Conservation (phyloP, 1,284 basidiomycete species). For the Pyrrhoderma lamaoense region DNA sequence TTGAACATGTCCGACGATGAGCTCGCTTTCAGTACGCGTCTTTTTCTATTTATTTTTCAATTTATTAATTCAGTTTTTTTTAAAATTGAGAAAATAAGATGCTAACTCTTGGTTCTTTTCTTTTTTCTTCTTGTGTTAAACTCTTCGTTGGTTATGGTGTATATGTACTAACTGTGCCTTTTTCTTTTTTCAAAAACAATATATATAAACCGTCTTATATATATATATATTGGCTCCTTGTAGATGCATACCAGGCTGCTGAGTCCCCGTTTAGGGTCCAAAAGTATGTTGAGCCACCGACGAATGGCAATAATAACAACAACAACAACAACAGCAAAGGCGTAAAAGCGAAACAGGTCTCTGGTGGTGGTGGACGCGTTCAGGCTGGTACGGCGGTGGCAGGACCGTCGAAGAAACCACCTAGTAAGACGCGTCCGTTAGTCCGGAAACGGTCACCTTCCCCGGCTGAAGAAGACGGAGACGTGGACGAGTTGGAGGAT, state of each 20-base stretch:
- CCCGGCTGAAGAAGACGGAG: slow-evolving; percentile 6
- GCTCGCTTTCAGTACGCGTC: slow-evolving; percentile 7
- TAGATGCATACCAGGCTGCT: slow-evolving; percentile 8
- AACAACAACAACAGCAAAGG: neutral
- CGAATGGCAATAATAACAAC: too few relatives aligned
- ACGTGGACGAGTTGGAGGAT: slow-evolving; percentile 9
- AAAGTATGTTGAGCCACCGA: slow-evolving; percentile 2
- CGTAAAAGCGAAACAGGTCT: slow-evolving; percentile 10
- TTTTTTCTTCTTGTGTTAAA: too few relatives aligned
- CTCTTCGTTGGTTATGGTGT: neutral
- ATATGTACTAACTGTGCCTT: too few relatives aligned
- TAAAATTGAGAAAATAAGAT: too few relatives aligned
- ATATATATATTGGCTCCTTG: neutral
- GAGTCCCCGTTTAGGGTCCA: slow-evolving; percentile 11
- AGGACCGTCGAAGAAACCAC: slow-evolving; percentile 20
- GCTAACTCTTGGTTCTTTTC: too few relatives aligned
- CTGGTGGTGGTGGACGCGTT: too few relatives aligned
- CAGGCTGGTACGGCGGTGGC: slow-evolving; percentile 15
- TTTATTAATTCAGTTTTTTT: too few relatives aligned
- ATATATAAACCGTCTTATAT: too few relatives aligned
- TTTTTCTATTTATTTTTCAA: too few relatives aligned
- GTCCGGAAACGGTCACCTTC: slow-evolving; percentile 23
- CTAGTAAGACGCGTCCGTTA: slow-evolving; percentile 8
- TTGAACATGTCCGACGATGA: slow-evolving; percentile 6
- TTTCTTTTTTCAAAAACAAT: too few relatives aligned